Conservation (phyloP, 2,329 filamentous ascomycete species). For the Fusarium globosum region DNA sequence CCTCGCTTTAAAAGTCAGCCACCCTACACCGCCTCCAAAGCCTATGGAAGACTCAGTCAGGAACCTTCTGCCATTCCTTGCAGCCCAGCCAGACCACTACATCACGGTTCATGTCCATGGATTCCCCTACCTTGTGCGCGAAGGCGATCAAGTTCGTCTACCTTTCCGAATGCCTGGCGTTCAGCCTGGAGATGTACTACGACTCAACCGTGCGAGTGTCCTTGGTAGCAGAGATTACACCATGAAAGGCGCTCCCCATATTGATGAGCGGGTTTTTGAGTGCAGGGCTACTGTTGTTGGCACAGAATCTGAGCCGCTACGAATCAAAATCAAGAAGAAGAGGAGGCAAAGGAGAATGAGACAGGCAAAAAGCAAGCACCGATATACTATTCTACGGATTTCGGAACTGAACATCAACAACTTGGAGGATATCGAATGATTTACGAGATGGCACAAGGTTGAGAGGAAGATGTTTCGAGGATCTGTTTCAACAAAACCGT, state of each 20-base stretch:
- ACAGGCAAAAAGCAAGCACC: constrained; percentile 88
- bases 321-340: constrained; percentile 85
- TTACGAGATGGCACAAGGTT: constrained; percentile 12
- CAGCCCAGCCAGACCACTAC: constrained; percentile 80
- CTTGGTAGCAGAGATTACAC: constrained; percentile 93
- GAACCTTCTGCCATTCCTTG: constrained; percentile 75
- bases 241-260: constrained; percentile 80
- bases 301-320: constrained; percentile 82
- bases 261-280: constrained; percentile 86
- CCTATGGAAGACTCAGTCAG: constrained; percentile 67
- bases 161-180: constrained; percentile 84
- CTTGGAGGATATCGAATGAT: constrained; percentile 53
- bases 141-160: constrained; percentile 79
- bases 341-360: constrained; percentile 78
- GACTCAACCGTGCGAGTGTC: constrained; percentile 84
- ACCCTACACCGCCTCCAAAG: constrained; percentile 49
- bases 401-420: constrained; percentile 78
- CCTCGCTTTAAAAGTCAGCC: constrained; percentile 55
- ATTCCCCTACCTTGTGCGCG: constrained; percentile 81
- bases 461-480: constrained; percentile 6
- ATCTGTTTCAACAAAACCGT: constrained; percentile 21
- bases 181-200: constrained; percentile 83
- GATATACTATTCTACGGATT: constrained; percentile 86
- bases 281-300: constrained; percentile 88
- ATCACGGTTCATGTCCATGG: constrained; percentile 83